A percentile compares a stretch with the other conserved stretches of the same genome.
phyloP scores from a whole-genome alignment of 2,329 filamentous ascomycete genomes.

The Beauveria asiatica region DNA sequence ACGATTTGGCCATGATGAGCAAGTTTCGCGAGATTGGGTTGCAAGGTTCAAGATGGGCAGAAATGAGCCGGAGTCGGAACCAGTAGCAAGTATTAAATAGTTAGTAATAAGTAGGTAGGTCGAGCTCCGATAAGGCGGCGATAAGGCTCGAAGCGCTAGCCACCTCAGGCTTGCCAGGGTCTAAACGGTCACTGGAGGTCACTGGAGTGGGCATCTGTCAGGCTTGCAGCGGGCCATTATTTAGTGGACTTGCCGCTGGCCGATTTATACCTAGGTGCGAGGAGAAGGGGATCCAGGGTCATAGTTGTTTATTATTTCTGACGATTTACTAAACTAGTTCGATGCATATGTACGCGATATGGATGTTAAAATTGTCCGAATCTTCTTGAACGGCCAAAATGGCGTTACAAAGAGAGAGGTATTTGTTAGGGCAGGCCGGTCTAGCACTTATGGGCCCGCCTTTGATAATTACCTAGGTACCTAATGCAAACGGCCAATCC shows the following conservation, averaged over 20 bases:
- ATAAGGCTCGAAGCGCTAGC: constrained; percentile 8
- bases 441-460: no score
- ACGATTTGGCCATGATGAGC: constrained; percentile 37
- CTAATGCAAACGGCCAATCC: no score
- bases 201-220: neutral
- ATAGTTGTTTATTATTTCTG: no score
- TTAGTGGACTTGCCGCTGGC: neutral
- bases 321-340: no score
- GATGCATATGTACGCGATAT: no score
- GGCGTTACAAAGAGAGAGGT: no score
- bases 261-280: no score
- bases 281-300: no score
- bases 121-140: constrained; percentile 15
- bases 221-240: neutral
- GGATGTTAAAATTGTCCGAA: no score
- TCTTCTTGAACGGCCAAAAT: no score
- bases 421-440: no score
- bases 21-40: constrained; percentile 1
- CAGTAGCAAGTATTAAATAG: neutral
- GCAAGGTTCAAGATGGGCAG: constrained; percentile 1
- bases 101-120: neutral
- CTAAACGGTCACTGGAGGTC: neutral
- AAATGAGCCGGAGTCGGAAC: constrained; percentile 4
- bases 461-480: no score
- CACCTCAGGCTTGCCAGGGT: constrained; percentile 3